These are phyloP conservation scores for Candida glaebosa DNA, from an alignment of 805 yeast genomes.

Conservation along the genomic window DNA sequence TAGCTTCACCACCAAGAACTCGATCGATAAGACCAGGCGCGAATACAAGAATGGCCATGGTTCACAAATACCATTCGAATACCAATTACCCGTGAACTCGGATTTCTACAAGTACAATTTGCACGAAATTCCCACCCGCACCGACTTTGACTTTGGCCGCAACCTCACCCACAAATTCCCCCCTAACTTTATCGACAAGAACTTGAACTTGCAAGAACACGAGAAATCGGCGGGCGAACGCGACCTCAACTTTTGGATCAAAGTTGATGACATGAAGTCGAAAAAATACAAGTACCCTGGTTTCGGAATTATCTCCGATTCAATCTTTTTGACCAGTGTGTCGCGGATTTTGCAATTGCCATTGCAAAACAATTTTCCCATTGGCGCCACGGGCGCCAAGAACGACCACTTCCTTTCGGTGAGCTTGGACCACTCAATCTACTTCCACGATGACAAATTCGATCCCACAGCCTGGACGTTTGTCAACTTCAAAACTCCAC, in stretches of 20 bases:
- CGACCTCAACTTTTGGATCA: conserved; percentile 29
- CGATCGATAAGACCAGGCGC: conserved; percentile 14
- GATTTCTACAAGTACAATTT: conserved; percentile 20
- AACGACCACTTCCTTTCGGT: conserved; percentile 27
- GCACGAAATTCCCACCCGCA: conserved; percentile 13
- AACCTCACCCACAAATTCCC: conserved; percentile 25
- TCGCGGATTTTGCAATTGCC: conserved; percentile 29
- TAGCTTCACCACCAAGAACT: conserved; percentile 33
- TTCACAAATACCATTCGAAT: conserved; percentile 29
- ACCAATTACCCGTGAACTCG: conserved; percentile 23
- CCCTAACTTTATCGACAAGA: conserved; percentile 20
- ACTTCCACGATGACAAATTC: conserved; percentile 33
- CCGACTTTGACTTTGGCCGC: conserved; percentile 9
- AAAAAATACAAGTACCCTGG: conserved; percentile 25
- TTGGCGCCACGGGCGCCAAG: conserved; percentile 21
- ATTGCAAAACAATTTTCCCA: conserved; percentile 4
- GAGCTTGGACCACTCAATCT: conserved; percentile 32
- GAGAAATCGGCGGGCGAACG: conserved; percentile 27
- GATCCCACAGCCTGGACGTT: conserved; percentile 32
- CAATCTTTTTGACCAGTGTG: conserved; percentile 27
- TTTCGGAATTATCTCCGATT: conserved; percentile 31
- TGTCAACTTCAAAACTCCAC: conserved; percentile 25
- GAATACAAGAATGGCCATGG: conserved; percentile 16
- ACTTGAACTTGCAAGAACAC: conserved; percentile 20
- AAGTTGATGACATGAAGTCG: conserved; percentile 18